phyloP scores from a whole-genome alignment of 1,284 basidiomycete genomes.

The Bondarzewia mesenterica region DNA sequence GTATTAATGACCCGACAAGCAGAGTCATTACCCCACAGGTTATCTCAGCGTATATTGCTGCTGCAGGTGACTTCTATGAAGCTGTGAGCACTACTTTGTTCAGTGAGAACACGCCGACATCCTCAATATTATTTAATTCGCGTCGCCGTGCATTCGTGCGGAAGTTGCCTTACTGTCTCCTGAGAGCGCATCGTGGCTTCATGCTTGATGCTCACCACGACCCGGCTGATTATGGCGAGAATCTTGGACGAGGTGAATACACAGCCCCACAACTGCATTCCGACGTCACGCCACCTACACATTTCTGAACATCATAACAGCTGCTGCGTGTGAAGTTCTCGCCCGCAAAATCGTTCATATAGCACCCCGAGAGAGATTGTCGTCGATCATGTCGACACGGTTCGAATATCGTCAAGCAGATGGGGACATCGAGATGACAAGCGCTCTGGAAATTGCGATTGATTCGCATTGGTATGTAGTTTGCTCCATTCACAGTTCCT shows the following conservation, averaged over 20 bases:
- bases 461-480: slow-evolving; percentile 76
- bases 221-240: slow-evolving; percentile 82
- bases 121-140: neutral
- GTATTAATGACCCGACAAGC: slow-evolving; percentile 58
- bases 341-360: slow-evolving; percentile 77
- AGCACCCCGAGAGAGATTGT: slow-evolving; percentile 53
- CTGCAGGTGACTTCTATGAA: slow-evolving; percentile 74
- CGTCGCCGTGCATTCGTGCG: neutral
- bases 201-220: slow-evolving; percentile 67
- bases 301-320: slow-evolving; percentile 24
- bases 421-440: slow-evolving; percentile 69
- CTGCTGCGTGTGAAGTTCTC: slow-evolving; percentile 81
- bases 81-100: slow-evolving; percentile 42
- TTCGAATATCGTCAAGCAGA: slow-evolving; percentile 70
- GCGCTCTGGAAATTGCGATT: slow-evolving; percentile 77
- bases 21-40: slow-evolving; percentile 67
- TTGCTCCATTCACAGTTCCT: no score
- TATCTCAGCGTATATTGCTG: slow-evolving; percentile 51
- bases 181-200: slow-evolving; percentile 76
- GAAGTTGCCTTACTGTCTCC: slow-evolving; percentile 71
- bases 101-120: no score
- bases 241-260: slow-evolving; percentile 60
- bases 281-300: neutral
- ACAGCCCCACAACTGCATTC: neutral
- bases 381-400: slow-evolving; percentile 69